phyloP scores from a whole-genome alignment of 768 basidiomycete genomes.

The Agrocybe praecox region DNA sequence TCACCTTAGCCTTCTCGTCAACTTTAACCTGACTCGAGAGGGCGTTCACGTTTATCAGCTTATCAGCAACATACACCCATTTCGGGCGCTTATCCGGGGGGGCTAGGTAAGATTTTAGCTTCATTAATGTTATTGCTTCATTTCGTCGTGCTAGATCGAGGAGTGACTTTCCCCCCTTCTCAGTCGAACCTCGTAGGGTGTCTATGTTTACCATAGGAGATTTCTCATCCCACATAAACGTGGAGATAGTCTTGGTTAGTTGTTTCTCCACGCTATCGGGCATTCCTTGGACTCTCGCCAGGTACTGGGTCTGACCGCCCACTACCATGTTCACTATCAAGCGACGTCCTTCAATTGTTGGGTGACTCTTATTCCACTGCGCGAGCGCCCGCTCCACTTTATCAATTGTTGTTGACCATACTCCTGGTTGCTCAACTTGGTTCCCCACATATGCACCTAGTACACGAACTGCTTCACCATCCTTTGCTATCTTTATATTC shows the following conservation, averaged over 20 bases:
- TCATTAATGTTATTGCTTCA: constrained; percentile 25
- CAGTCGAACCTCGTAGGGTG: background rate
- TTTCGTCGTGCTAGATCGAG: constrained; percentile 28
- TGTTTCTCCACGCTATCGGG: background rate
- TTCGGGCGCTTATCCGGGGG: constrained; percentile 15
- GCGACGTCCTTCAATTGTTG: background rate
- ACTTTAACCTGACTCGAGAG: background rate
- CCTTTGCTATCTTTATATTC: background rate
- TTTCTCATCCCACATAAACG: background rate
- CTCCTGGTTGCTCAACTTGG: background rate
- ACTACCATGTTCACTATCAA: background rate
- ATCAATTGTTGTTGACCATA: background rate
- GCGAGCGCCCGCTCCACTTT: background rate
- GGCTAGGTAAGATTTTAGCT: constrained; percentile 23
- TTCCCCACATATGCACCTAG: background rate
- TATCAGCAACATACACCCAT: constrained; percentile 31
- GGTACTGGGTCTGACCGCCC: background rate
- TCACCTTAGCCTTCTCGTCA: constrained; percentile 3
- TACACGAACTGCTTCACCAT: background rate
- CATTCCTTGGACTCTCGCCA: background rate
- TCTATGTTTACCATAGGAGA: background rate
- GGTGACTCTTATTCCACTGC: background rate
- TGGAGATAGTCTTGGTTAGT: background rate
- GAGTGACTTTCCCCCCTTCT: constrained; percentile 23
- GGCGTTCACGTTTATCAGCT: constrained; percentile 14